Evolutionary conservation across 2,329 filamentous ascomycete genomes (phyloP).

Genomic region (Penicillium oxalicum): DNA sequence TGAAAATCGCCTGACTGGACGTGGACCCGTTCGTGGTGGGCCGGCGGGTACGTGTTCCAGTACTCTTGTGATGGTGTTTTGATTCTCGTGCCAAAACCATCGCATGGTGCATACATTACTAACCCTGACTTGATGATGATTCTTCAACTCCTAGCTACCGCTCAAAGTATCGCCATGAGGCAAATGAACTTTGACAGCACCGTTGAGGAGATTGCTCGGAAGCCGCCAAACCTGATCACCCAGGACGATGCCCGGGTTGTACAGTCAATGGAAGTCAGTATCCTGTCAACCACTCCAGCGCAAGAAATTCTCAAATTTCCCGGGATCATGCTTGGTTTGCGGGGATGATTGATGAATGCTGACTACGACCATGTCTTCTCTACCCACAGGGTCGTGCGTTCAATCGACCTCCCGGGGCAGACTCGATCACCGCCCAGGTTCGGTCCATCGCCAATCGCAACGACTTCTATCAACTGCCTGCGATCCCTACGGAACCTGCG

Average conservation of each 20-base stretch:
- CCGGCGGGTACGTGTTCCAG: constrained; percentile 23
- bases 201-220: constrained; percentile 26
- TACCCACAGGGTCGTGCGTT: constrained; percentile 28
- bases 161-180: constrained; percentile 28
- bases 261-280: constrained; percentile 26
- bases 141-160: constrained; percentile 21
- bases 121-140: background rate
- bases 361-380: background rate
- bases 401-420: constrained; percentile 26
- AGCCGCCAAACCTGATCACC: constrained; percentile 30
- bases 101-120: too few species aligned
- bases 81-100: too few species aligned
- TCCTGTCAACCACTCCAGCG: too few species aligned
- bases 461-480: constrained; percentile 24
- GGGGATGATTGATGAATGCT: background rate
- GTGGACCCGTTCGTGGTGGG: constrained; percentile 27
- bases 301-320: too few species aligned
- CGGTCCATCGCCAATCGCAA: constrained; percentile 31
- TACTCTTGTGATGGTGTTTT: background rate
- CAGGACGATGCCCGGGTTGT: constrained; percentile 29
- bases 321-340: too few species aligned
- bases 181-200: constrained; percentile 33
- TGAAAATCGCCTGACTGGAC: constrained; percentile 28
- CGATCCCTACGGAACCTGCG: constrained; percentile 17
- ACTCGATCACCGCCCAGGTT: constrained; percentile 29